A percentile compares a stretch with the other conserved stretches of the same genome.
These are phyloP conservation scores for Oxyria digyna DNA, from an alignment of 148 eudicot species.

Conservation along the genomic window DNA sequence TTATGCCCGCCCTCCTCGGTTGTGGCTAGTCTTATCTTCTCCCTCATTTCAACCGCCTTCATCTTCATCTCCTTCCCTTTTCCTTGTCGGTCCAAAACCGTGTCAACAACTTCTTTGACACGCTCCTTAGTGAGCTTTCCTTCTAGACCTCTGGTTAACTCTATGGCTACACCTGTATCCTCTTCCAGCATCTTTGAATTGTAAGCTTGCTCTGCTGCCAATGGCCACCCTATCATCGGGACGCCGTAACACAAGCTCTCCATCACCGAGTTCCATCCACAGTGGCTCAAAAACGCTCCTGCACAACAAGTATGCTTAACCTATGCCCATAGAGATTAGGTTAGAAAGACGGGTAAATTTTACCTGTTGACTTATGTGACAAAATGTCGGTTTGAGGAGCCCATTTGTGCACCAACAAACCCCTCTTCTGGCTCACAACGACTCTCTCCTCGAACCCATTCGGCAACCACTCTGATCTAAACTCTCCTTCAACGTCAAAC, in stretches of 20 bases:
- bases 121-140: slow-evolving; percentile 29
- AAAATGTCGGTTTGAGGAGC: slow-evolving; percentile 67
- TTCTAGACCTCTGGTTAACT: slow-evolving; percentile 45
- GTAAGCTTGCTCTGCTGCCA: slow-evolving; percentile 15
- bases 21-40: slow-evolving; percentile 25
- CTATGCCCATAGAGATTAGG: too few relatives aligned
- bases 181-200: slow-evolving; percentile 57
- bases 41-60: slow-evolving; percentile 34
- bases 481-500: slow-evolving; percentile 28
- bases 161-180: slow-evolving; percentile 57
- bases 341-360: too few relatives aligned
- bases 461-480: slow-evolving; percentile 44
- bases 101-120: slow-evolving; percentile 33
- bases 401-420: slow-evolving; percentile 37
- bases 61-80: slow-evolving; percentile 44
- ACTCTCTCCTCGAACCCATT: slow-evolving; percentile 42
- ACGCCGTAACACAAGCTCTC: slow-evolving; percentile 9
- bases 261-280: slow-evolving; percentile 9
- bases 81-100: slow-evolving; percentile 33
- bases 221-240: slow-evolving; percentile 9
- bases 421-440: slow-evolving; percentile 16
- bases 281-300: slow-evolving; percentile 17
- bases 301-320: neutral
- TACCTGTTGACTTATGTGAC: slow-evolving; percentile 32
- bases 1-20: slow-evolving; percentile 12